Evolutionary conservation across 129 eudicot species (phyloP).

Genomic region (Tagetes patula): DNA sequence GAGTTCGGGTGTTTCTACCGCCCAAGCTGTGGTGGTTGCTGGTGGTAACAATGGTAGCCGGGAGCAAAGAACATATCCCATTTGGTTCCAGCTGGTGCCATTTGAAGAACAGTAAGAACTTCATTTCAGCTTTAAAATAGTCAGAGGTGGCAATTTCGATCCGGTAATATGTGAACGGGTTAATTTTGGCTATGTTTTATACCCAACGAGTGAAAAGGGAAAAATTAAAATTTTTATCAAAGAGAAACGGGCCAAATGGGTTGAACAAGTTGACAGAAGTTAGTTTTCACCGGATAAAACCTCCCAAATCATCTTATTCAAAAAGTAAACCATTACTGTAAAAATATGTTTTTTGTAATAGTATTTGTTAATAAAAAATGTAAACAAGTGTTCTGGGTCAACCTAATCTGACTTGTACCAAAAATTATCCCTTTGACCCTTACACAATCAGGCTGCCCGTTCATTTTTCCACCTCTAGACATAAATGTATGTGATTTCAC

Average conservation of each 20-base stretch:
- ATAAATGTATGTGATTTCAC: conserved; percentile 12
- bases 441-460: not conserved
- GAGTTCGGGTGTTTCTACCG: conserved; percentile 39
- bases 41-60: conserved; percentile 28
- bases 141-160: not conserved
- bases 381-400: not conserved
- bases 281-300: not conserved
- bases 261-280: not conserved
- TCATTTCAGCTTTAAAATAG: conserved; percentile 20
- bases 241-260: not conserved
- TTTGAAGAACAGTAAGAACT: conserved; percentile 66
- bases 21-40: conserved; percentile 51
- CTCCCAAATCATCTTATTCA: not conserved
- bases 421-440: not conserved
- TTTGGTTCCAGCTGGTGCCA: conserved; percentile 80
- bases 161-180: not conserved
- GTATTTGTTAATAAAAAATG: not conserved
- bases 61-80: conserved; percentile 55
- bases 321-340: not conserved
- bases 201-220: not conserved
- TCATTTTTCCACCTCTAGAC: conserved; percentile 10
- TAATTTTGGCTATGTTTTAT: not conserved
- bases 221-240: not conserved
- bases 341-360: not conserved
- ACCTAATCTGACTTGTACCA: conserved; percentile 2